A percentile compares a stretch with the other conserved stretches of the same genome.
phyloP scores from a whole-genome alignment of 129 eudicot genomes.

The Helianthus tuberosus region DNA sequence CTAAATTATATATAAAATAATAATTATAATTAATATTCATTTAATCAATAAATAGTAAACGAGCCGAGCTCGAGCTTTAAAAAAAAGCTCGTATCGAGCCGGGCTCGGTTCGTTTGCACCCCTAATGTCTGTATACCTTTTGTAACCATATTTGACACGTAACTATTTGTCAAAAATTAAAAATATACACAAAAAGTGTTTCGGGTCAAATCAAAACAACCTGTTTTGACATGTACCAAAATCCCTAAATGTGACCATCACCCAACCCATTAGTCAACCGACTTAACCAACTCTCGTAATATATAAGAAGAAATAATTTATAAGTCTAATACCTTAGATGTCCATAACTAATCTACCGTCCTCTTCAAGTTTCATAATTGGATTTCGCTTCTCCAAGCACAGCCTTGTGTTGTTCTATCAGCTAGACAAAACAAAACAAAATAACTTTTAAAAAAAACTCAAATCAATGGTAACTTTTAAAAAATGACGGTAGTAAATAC shows the following conservation, averaged over 20 bases:
- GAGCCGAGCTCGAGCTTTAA: no score
- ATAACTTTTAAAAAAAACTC: neutral
- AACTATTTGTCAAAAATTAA: neutral
- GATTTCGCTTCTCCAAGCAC: conserved; percentile 80
- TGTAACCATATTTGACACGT: neutral
- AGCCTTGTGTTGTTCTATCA: conserved; percentile 76
- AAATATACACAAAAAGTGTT: neutral
- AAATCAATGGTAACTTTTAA: conserved; percentile 6
- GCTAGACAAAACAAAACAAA: conserved; percentile 37
- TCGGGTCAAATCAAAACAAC: neutral
- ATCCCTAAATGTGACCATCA: neutral
- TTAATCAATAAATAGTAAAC: no score
- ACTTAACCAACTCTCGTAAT: neutral
- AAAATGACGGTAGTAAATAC: neutral
- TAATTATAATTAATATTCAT: no score
- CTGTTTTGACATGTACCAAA: neutral
- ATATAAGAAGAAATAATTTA: neutral
- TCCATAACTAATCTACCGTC: conserved; percentile 75
- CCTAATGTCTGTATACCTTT: neutral
- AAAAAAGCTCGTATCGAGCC: no score
- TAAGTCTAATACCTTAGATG: conserved; percentile 64
- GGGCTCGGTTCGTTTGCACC: no score
- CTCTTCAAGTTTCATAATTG: conserved; percentile 78
- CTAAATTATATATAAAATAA: no score
- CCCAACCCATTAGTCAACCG: neutral